A percentile compares a stretch with the other conserved stretches of the same genome.
Evolutionary conservation across 371 early-diverging fungal species (phyloP).

Genomic region (Smittium mucronatum): DNA sequence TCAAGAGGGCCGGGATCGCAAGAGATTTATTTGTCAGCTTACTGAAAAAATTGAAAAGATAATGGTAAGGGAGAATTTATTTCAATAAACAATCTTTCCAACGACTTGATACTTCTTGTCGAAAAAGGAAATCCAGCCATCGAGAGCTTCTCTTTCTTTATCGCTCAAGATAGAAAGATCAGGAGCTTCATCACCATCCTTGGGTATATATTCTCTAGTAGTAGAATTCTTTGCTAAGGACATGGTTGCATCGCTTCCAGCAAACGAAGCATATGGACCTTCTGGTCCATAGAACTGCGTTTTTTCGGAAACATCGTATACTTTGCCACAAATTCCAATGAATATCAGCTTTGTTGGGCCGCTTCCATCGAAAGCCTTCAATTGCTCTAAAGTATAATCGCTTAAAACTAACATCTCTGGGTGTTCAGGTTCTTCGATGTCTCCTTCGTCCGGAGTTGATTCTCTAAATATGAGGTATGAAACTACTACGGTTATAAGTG

Average conservation of each 20-base stretch:
- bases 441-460: not conserved
- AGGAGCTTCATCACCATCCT: not conserved
- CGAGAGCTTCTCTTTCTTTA: conserved; percentile 5
- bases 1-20: too few species aligned
- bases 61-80: not conserved
- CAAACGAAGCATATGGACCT: conserved; percentile 9
- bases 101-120: conserved; percentile 12
- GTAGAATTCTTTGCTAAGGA: conserved; percentile 8
- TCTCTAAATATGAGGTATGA: not conserved
- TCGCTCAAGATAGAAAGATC: not conserved
- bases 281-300: conserved; percentile 10
- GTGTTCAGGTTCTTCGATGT: not conserved
- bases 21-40: too few species aligned
- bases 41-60: not conserved
- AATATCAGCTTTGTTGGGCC: conserved; percentile 4
- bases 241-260: conserved; percentile 11
- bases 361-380: conserved; percentile 4
- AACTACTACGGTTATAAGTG: not conserved
- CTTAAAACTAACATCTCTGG: not conserved
- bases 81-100: conserved; percentile 1
- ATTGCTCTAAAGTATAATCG: not conserved
- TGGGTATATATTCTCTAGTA: conserved; percentile 9
- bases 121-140: conserved; percentile 10
- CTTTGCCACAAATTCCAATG: conserved; percentile 10
- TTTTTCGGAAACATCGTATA: conserved; percentile 9